Conservation (phyloP, 2,329 filamentous ascomycete genomes). For the Spiromastix sp. region DNA sequence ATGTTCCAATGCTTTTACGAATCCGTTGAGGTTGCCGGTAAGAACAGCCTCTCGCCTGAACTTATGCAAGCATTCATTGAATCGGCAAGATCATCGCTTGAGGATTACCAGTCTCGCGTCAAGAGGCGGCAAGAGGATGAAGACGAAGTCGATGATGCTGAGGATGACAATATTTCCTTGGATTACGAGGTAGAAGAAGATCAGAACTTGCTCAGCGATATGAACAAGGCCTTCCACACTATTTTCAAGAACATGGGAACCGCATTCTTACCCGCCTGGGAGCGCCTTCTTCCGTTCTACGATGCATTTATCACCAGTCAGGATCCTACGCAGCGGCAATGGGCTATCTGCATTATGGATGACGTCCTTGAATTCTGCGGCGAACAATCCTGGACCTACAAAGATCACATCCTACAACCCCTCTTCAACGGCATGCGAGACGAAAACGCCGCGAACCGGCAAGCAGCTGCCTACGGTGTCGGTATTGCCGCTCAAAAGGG, state of each 20-base stretch:
- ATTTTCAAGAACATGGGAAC: conserved; percentile 95
- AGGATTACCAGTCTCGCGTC: conserved; percentile 87
- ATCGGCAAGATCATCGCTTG: conserved; percentile 70
- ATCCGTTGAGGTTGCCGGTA: conserved; percentile 86
- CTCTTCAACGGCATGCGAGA: conserved; percentile 80
- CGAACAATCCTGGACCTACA: conserved; percentile 75
- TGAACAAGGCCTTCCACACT: conserved; percentile 99
- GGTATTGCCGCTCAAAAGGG: conserved; percentile 92
- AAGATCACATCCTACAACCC: conserved; percentile 75
- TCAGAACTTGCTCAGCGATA: conserved; percentile 89
- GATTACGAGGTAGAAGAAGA: conserved; percentile 93
- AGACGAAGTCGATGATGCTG: conserved; percentile 74
- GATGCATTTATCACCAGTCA: conserved; percentile 67
- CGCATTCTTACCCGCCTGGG: conserved; percentile 78
- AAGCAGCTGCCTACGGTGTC: conserved; percentile 92
- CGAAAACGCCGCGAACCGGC: conserved; percentile 77
- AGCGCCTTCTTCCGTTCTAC: conserved; percentile 75
- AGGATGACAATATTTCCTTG: conserved; percentile 78
- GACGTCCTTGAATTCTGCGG: conserved; percentile 97
- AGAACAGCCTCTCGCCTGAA: conserved; percentile 63
- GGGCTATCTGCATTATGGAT: conserved; percentile 98
- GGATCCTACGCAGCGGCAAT: conserved; percentile 89
- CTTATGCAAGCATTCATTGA: conserved; percentile 86
- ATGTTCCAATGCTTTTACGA: conserved; percentile 99
- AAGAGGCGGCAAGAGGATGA: conserved; percentile 73